Percentiles rank a stretch among this genome's conserved stretches.
phyloP scores from a whole-genome alignment of 805 yeast species.

The Kazachstania viticola region DNA sequence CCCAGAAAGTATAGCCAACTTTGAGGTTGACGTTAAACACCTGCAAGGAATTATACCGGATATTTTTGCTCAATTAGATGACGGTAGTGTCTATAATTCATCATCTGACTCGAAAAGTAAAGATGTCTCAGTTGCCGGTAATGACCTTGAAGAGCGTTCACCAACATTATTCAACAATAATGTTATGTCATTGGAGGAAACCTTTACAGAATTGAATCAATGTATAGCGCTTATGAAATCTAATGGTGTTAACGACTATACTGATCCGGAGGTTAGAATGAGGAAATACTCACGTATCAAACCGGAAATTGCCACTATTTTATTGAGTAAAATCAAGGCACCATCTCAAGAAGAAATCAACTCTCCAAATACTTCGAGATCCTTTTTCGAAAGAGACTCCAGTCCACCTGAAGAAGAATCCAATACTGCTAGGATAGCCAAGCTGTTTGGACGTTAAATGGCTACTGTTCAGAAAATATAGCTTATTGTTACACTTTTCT shows the following conservation, averaged over 20 bases:
- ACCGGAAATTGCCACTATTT: constrained; percentile 54
- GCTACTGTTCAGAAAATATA: too few species aligned
- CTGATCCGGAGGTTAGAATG: constrained; percentile 41
- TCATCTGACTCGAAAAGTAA: not conserved
- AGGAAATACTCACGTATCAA: constrained; percentile 64
- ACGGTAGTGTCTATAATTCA: not conserved
- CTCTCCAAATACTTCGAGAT: not conserved
- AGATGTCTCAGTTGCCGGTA: constrained; percentile 4
- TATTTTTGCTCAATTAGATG: constrained; percentile 24
- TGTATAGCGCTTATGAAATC: constrained; percentile 58
- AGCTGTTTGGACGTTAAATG: constrained; percentile 12
- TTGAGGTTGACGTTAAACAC: constrained; percentile 69
- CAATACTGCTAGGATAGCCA: constrained; percentile 16
- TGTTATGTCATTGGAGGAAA: constrained; percentile 49
- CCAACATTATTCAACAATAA: constrained; percentile 21
- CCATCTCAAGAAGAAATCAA: not conserved
- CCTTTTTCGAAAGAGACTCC: constrained; percentile 4
- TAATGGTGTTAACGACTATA: constrained; percentile 54
- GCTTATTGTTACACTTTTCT: too few species aligned
- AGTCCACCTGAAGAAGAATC: constrained; percentile 2
- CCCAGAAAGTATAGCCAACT: constrained; percentile 52
- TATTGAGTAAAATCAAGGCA: constrained; percentile 39
- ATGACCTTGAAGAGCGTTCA: constrained; percentile 6
- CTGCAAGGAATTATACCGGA: constrained; percentile 42
- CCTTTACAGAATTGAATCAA: constrained; percentile 72